Percentiles rank a stretch among this genome's conserved stretches.
Evolutionary conservation across 2,329 filamentous ascomycete genomes (phyloP).

Genomic region (Tolypocladium nubicola): DNA sequence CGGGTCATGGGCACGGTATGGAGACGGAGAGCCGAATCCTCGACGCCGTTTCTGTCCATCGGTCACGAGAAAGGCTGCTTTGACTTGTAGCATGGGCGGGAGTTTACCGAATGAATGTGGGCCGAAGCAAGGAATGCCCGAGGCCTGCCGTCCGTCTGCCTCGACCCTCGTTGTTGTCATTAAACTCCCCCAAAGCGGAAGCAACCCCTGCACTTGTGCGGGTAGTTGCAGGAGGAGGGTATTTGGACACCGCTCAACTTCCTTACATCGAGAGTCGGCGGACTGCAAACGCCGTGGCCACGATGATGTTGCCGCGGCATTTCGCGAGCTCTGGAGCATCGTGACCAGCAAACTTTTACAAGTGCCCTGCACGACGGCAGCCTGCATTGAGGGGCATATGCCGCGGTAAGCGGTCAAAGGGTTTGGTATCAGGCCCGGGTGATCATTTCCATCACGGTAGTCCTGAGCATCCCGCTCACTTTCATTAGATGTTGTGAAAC

Average conservation of each 20-base stretch:
- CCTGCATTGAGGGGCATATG: background rate
- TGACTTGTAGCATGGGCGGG: background rate
- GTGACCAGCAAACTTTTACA: background rate
- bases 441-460: background rate
- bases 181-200: background rate
- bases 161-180: background rate
- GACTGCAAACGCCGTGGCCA: background rate
- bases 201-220: background rate
- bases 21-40: background rate
- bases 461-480: background rate
- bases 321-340: background rate
- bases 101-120: background rate
- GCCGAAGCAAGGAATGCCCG: background rate
- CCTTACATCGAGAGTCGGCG: background rate
- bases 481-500: background rate
- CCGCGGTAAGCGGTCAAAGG: background rate
- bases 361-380: background rate
- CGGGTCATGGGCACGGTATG: background rate
- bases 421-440: background rate
- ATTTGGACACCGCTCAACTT: background rate
- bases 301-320: background rate
- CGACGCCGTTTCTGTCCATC: background rate
- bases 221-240: background rate
- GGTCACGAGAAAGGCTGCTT: background rate
- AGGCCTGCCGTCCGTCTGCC: background rate